A percentile compares a stretch with the other conserved stretches of the same genome.
Evolutionary conservation across 2,329 filamentous ascomycete genomes (phyloP).

Genomic region (Cryoendolithus antarcticus): DNA sequence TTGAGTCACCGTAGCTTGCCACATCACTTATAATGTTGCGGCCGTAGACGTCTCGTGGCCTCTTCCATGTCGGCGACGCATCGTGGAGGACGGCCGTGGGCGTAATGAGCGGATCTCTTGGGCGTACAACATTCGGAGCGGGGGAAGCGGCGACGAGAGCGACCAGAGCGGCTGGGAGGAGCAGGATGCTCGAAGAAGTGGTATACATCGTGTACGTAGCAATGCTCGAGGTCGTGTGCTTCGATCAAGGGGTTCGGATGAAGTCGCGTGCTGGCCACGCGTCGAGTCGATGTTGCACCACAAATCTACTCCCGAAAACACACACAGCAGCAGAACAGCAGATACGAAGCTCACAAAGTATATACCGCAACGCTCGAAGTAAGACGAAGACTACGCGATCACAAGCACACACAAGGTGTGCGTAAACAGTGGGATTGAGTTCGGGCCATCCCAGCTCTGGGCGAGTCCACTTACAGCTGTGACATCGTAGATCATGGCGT

Average conservation of each 20-base stretch:
- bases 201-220: not conserved
- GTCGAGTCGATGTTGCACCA: not conserved
- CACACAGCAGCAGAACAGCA: not conserved
- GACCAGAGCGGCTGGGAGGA: constrained; percentile 15
- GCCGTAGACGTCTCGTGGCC: constrained; percentile 23
- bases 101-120: constrained; percentile 35
- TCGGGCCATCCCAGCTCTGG: too few relatives aligned
- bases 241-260: not conserved
- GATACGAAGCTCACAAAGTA: not conserved
- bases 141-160: constrained; percentile 15
- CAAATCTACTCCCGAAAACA: not conserved
- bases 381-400: not conserved
- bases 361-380: not conserved
- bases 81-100: constrained; percentile 31
- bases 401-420: too few relatives aligned
- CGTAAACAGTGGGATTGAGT: too few relatives aligned
- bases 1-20: constrained; percentile 27
- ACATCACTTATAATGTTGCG: constrained; percentile 38
- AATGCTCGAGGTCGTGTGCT: not conserved
- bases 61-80: constrained; percentile 29
- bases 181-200: constrained; percentile 5
- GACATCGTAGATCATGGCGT: too few relatives aligned
- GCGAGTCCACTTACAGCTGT: too few relatives aligned
- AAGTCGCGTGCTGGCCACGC: constrained; percentile 1
- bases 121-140: constrained; percentile 9